A percentile compares a stretch with the other conserved stretches of the same genome.
Conservation (phyloP, 2,329 filamentous ascomycete species). For the Xylaria sp. region DNA sequence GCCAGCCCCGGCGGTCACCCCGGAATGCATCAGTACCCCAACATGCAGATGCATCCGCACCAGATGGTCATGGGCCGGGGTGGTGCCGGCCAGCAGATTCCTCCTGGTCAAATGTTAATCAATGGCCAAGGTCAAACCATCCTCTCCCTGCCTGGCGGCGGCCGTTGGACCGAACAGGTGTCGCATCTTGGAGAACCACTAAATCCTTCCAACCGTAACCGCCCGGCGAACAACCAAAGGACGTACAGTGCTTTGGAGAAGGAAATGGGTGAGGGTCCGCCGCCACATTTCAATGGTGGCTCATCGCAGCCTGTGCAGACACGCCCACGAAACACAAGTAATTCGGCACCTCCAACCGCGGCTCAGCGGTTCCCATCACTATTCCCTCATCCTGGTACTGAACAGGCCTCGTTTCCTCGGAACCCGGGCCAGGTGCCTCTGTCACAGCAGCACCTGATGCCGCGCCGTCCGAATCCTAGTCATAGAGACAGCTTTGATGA, state of each 20-base stretch:
- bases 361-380: constrained; percentile 56
- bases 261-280: constrained; percentile 48
- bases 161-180: constrained; percentile 59
- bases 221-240: constrained; percentile 42
- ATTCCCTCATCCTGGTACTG: constrained; percentile 43
- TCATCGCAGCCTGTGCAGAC: constrained; percentile 32
- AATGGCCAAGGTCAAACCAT: constrained; percentile 35
- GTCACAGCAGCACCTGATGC: constrained; percentile 40
- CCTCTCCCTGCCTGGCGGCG: constrained; percentile 47
- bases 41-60: constrained; percentile 28
- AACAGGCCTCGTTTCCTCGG: constrained; percentile 29
- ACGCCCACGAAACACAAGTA: constrained; percentile 30
- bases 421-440: constrained; percentile 16
- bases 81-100: constrained; percentile 32
- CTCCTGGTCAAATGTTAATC: constrained; percentile 30
- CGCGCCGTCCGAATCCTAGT: constrained; percentile 48
- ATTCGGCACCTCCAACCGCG: constrained; percentile 54
- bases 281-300: constrained; percentile 24
- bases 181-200: constrained; percentile 60
- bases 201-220: constrained; percentile 46
- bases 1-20: constrained; percentile 26
- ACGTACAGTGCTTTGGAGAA: constrained; percentile 54
- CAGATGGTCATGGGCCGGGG: constrained; percentile 33
- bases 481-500: constrained; percentile 46
- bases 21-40: constrained; percentile 29